Percentiles rank a stretch among this genome's conserved stretches.
These are phyloP conservation scores for Laetiporus sulphureus DNA, from an alignment of 1,284 basidiomycete species.

Conservation along the genomic window DNA sequence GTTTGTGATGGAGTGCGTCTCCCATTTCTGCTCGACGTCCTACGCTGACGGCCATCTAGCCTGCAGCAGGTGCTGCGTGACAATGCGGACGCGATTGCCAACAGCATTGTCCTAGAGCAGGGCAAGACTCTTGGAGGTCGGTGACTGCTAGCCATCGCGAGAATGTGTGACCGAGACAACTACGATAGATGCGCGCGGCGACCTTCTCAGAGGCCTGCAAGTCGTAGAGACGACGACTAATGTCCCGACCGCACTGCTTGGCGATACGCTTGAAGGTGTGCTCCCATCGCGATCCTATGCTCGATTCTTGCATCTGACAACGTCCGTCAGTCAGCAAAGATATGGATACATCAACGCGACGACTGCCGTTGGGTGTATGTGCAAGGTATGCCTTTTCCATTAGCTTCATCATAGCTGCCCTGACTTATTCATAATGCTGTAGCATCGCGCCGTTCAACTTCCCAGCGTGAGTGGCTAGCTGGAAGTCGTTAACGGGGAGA, in stretches of 20 bases:
- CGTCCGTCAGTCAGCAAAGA: slow-evolving; percentile 72
- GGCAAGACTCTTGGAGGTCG: slow-evolving; percentile 81
- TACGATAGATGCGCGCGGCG: slow-evolving; percentile 80
- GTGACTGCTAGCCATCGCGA: background rate
- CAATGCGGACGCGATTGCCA: slow-evolving; percentile 71
- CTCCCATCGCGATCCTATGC: background rate
- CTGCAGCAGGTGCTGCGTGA: slow-evolving; percentile 77
- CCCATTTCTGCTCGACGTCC: background rate
- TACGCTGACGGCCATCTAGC: slow-evolving; percentile 30
- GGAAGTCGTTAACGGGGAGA: background rate
- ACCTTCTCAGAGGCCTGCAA: slow-evolving; percentile 89
- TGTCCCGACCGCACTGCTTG: slow-evolving; percentile 80
- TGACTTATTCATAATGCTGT: too few species aligned
- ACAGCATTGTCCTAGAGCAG: slow-evolving; percentile 82
- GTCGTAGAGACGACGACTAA: slow-evolving; percentile 89
- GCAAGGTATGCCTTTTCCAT: too few species aligned
- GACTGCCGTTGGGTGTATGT: slow-evolving; percentile 75
- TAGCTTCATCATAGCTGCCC: too few species aligned
- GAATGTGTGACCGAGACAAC: background rate
- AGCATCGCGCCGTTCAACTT: slow-evolving; percentile 93
- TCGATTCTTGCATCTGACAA: too few species aligned
- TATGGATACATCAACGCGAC: slow-evolving; percentile 92
- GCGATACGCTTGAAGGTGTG: slow-evolving; percentile 87
- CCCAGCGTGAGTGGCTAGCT: slow-evolving; percentile 73
- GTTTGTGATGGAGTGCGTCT: slow-evolving; percentile 76